Base-by-base conservation (phyloP, 1,284 basidiomycete genomes). In the Xanthoconium separans region DNA sequence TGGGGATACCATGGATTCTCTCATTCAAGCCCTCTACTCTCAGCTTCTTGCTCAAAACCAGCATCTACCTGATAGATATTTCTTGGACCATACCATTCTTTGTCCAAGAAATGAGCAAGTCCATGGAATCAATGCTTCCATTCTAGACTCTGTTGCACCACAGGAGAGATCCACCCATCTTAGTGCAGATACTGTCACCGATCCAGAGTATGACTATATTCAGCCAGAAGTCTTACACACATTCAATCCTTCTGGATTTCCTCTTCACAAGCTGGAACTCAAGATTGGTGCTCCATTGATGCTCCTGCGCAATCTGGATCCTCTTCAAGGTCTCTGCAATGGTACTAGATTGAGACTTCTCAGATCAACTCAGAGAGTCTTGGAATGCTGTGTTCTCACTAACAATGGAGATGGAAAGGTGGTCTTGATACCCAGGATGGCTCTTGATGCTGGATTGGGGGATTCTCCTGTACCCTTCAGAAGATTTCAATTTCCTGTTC, bases 401-500 rank as follows among this genome's bases (percentile, higher is more conserved):
- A 6, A 7, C 6, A 4, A 13, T 40, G 6, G 12, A 4, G 22
- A 41, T 41, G 40, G 12, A 11, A 12, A 40, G 9, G 15, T 16
- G 15, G 15, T 16, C 11, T 16, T 36, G 2, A 36, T 36, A 2
- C 34, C 34, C 16, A 5, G 11, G 0, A 18, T 12, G 18, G 10
- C 20, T 6, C 11, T 20, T 40, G 11, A 20, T 3, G 18, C 3
- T 16, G 40, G 3, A 12, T 11, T 40, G 20, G 20, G 22, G 12
- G 51, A 54, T 22, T 57, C 36, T 4, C 31, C 44, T 6, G 20
- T 58, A 40, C 31, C 47, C 0, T 47, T 58, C 22, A 1, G 0
- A 15, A 11, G 6, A 5, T 13, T 9, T 54, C 2, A 2, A 64
- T 66, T 5, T 74, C 74, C 65, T 63, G 68, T 1, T 72, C 75